phyloP scores from a whole-genome alignment of 2,329 filamentous ascomycete species.

The Diplodia sapinea region DNA sequence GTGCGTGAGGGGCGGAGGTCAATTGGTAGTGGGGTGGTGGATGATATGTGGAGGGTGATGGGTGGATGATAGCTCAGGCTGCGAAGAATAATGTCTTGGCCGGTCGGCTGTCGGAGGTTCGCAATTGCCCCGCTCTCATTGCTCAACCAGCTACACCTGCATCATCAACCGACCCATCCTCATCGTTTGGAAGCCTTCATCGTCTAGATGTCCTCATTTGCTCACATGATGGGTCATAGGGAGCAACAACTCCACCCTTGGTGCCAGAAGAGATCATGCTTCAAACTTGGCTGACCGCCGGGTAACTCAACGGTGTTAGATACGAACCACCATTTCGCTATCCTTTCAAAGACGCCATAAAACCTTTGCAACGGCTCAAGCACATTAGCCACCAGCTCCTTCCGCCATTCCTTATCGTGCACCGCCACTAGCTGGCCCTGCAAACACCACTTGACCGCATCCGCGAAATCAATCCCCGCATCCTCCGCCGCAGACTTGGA shows the following conservation, averaged over 20 bases:
- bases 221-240: neutral
- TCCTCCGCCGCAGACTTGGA: too few relatives aligned
- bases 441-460: too few relatives aligned
- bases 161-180: neutral
- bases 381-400: too few relatives aligned
- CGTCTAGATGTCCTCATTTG: neutral
- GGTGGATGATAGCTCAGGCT: neutral
- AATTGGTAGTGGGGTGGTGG: neutral
- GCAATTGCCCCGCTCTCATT: neutral
- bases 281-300: neutral
- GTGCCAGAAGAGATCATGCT: neutral
- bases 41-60: neutral
- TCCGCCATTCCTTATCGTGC: too few relatives aligned
- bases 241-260: neutral
- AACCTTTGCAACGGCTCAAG: neutral
- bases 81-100: constrained; percentile 8
- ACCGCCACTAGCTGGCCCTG: too few relatives aligned
- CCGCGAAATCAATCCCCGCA: too few relatives aligned
- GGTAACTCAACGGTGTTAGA: neutral
- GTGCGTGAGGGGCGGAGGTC: neutral
- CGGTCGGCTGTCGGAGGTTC: constrained; percentile 12
- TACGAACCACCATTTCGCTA: neutral
- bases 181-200: neutral
- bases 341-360: neutral
- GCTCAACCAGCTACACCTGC: neutral